Evolutionary conservation across 1,284 basidiomycete species (phyloP), one percentile per base, ranked within the genome.

Genomic region (Tilletia caries): DNA sequence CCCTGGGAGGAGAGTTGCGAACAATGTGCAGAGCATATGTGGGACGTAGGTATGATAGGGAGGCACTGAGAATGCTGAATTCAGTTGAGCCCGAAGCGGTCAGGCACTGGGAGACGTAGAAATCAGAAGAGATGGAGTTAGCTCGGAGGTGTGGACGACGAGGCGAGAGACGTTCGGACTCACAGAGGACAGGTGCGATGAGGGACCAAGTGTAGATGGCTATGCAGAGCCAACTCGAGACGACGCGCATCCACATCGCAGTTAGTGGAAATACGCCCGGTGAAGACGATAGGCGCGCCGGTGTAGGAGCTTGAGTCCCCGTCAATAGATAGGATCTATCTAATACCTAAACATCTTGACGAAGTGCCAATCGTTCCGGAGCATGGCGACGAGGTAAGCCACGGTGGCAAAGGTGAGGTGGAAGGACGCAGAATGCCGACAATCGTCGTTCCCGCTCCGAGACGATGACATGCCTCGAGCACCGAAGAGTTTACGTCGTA

Each of bases 161-260:
- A 8, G 27, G 20, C 6, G 86, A 86, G 23, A 85, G 75, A 68
- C n/a, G n/a, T n/a, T n/a, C n/a, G n/a, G n/a, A 87, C 95, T 62
- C 94, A 94, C 88, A 94, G 86, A 96, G 71, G 37, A 93, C 91
- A 0, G 95, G 95, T 12, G 93, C 95, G 54, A 96, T 79, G 2
- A 85, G 71, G 32, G 83, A 84, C 75, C 77, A 73, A 5, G 52
- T 70, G 41, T 80, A 81, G n/a, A 80, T 74, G 64, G 67, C 48
- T 29, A 76, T 76, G 70, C 79, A 82, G 13, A 95, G 87, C 94
- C 95, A 99, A 77, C 92, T 92, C 64, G 92, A 95, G 43, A 98
- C 91, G 60, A 98, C 88, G 4, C 96, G 87, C 92, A 98, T 98
- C 95, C 96, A 98, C 95, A 99, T 98, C 2, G 95, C 93, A 3